Evolutionary conservation across 306 rosid species (phyloP).

Genomic region (Cucurbita moschata): DNA sequence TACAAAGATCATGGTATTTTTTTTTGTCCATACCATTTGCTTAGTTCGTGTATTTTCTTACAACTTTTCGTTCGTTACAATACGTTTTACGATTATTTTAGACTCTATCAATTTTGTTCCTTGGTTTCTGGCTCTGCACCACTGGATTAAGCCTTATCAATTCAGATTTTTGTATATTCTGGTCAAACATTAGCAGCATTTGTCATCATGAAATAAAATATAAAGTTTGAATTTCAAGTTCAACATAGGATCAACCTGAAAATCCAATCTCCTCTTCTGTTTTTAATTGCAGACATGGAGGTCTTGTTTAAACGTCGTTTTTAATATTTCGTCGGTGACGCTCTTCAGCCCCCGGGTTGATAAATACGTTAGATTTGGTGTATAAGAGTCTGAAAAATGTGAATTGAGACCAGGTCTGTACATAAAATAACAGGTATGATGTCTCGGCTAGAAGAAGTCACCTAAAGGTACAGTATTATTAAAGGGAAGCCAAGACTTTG

Average conservation of each 20-base stretch:
- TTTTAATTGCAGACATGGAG: not conserved
- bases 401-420: not conserved
- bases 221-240: not conserved
- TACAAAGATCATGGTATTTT: slow-evolving; percentile 1
- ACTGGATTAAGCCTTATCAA: not conserved
- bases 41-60: not conserved
- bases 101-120: not conserved
- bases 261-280: not conserved
- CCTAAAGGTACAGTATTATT: not conserved
- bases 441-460: not conserved
- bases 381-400: not conserved
- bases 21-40: slow-evolving; percentile 1
- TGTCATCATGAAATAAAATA: not conserved
- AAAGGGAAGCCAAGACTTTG: slow-evolving; percentile 1
- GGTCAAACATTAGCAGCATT: not conserved
- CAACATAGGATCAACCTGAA: not conserved
- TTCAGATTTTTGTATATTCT: not conserved
- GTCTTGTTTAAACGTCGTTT: not conserved
- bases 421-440: not conserved
- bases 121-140: not conserved
- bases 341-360: not conserved
- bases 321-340: not conserved
- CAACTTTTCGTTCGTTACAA: not conserved
- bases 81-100: not conserved
- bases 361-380: not conserved